Base-by-base conservation (phyloP, 2,329 filamentous ascomycete species). In the Teratosphaeriaceae sp. region DNA sequence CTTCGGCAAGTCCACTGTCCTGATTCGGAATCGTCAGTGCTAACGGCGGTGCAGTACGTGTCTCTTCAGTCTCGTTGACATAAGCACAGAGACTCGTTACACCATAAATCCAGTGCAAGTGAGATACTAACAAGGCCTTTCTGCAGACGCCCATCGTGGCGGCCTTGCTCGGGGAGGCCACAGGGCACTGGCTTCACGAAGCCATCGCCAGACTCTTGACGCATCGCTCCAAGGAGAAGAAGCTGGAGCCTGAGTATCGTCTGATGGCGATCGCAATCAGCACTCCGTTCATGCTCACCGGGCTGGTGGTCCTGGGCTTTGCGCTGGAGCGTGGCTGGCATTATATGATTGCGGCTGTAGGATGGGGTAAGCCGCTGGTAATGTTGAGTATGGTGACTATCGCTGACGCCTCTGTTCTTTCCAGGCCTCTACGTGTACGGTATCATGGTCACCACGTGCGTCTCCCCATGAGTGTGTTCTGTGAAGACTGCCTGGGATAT, bases 181-280 rank as follows among this genome's bases (percentile, higher is more conserved):
- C 64, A 3, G 76, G 77, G 5, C 77, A 79, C 58, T 78, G 69
- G 68, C 61, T 79, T 5, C 74, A 80, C 57, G 76, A 80, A 56
- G 59, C 2, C 69, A 79, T 57, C 55, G 65, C 4, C 74, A 74
- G n/a, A 66, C 63, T 38, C 5, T 18, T 33, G 4, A 31, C 34
- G 15, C 41, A 27, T 16, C 42, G 38, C 18, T 30, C 20, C 26
- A 34, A 33, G 26, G 21, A 35, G 19, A 74, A 31, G 23, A 29
- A 40, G 23, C 23, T 80, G 39, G 73, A 78, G 51, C 75, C 78
- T 31, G 76, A 80, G 58, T 71, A 68, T 5, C 71, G 76, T 4
- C 67, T 80, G 12, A 58, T 64, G 6, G 35, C 27, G 2, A 39
- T 26, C 70, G 70, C 31, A 67, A 72, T 42, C 72, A 68, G 52